Base-by-base conservation (phyloP, 2,329 filamentous ascomycete genomes). In the Coniella vitis region DNA sequence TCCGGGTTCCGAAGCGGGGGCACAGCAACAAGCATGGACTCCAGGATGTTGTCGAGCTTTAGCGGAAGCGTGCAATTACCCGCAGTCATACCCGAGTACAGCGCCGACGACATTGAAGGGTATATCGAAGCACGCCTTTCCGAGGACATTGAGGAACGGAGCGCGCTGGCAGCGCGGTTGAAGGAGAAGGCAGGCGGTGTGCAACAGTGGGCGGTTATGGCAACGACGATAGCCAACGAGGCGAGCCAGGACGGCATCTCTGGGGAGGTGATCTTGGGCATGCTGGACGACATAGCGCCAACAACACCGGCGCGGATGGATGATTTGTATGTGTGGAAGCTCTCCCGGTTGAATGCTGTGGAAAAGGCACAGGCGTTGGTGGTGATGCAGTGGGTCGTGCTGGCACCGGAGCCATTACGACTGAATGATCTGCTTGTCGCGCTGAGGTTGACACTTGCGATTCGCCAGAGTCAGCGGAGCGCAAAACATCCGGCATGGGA, bases 161-260 rank as follows among this genome's bases (percentile, higher is more conserved):
- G 57, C 47, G 38, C 41, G 4, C 61, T 60, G 0, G 62, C 63
- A 9, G 52, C 59, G 16, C 54, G 47, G 20, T 59, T 65, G 20
- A 59, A 55, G 1, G 47, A 54, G 5, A 63, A 62, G 38, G 57
- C 63, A 1, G 55, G 51, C 3, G 63, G 63, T 20, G 59, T 62
- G 16, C 63, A 65, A 41, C 53, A 66, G 7, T 66, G 64, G 64
- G 63, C 63, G 1, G 63, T 65, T 52, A 63, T 66, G 31, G 61
- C 65, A 1, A 63, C 65, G 34, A 61, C 62, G 38, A 65, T 66
- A 14, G 54, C 66, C n/a, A 66, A 66, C 44, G 60, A 62, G 9
- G 64, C 64, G 43, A 63, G 64, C 42, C 55, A 54, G 7, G 63
- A 65, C 38, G 64, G 63, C 5, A 63, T 64, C 0, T 60, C 60